phyloP scores from a whole-genome alignment of 768 basidiomycete genomes.

The Hebeloma cylindrosporum region DNA sequence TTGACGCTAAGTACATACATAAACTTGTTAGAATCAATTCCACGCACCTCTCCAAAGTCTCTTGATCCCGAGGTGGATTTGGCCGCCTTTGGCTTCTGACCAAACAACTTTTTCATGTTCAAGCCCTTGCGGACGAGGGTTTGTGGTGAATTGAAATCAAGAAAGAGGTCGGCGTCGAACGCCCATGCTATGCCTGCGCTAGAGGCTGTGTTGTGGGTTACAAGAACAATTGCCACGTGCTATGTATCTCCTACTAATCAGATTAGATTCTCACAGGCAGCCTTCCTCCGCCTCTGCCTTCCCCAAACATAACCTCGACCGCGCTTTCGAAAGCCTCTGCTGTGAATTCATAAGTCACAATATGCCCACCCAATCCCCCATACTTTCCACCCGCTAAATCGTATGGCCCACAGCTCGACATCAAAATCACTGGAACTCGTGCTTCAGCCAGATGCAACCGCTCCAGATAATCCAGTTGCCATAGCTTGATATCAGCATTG shows the following conservation, averaged over 20 bases:
- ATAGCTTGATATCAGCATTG: constrained; percentile 50
- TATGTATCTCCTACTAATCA: neutral
- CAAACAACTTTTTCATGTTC: constrained; percentile 63
- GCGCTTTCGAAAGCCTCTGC: constrained; percentile 47
- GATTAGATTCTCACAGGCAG: constrained; percentile 16
- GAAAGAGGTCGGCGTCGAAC: constrained; percentile 4
- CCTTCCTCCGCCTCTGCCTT: constrained; percentile 6
- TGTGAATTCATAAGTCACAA: constrained; percentile 64
- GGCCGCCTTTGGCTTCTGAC: constrained; percentile 35
- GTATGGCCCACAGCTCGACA: constrained; percentile 69
- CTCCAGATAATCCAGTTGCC: constrained; percentile 42
- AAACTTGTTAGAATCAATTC: neutral
- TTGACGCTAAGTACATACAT: neutral
- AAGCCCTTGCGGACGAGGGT: neutral
- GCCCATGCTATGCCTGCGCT: neutral
- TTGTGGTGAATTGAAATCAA: neutral
- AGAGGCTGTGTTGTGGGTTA: constrained; percentile 18
- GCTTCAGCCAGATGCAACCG: constrained; percentile 34
- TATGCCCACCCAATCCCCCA: constrained; percentile 31
- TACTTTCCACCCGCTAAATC: constrained; percentile 42
- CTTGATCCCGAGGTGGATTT: constrained; percentile 34
- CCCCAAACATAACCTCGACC: constrained; percentile 43
- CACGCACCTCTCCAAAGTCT: constrained; percentile 32
- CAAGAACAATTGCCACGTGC: constrained; percentile 17
- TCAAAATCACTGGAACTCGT: constrained; percentile 40